Evolutionary conservation across 179 eudicot species (phyloP).

Genomic region (Monotropa hypopitys): DNA sequence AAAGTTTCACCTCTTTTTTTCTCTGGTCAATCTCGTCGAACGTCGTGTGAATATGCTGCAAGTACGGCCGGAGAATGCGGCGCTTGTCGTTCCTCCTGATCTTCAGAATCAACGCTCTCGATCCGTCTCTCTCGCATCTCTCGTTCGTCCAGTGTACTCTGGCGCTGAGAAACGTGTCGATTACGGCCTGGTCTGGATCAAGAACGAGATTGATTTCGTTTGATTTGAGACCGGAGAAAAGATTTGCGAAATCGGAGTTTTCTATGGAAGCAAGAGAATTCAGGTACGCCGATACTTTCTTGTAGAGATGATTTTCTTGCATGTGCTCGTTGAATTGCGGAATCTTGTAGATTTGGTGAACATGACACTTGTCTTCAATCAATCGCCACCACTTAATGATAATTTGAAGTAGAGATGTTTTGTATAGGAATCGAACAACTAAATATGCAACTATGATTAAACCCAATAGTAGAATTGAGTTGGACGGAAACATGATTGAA

Average conservation of each 20-base stretch:
- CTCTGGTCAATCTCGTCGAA: constrained; percentile 44
- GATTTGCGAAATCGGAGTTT: constrained; percentile 41
- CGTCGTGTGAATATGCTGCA: constrained; percentile 44
- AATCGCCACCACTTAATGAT: constrained; percentile 9
- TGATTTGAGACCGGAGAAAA: constrained; percentile 37
- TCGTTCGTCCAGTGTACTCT: constrained; percentile 37
- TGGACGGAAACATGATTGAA: background rate
- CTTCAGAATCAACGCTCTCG: constrained; percentile 31
- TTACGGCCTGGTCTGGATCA: constrained; percentile 28
- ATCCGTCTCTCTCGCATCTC: background rate
- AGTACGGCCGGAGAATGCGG: constrained; percentile 35
- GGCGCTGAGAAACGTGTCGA: constrained; percentile 36
- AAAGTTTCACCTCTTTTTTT: constrained; percentile 30
- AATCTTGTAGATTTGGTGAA: constrained; percentile 43
- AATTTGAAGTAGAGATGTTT: background rate
- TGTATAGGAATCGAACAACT: background rate
- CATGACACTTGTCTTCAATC: constrained; percentile 25
- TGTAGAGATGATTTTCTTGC: constrained; percentile 45
- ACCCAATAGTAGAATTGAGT: background rate
- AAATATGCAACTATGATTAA: background rate
- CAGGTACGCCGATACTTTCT: constrained; percentile 39
- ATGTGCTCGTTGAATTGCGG: constrained; percentile 51
- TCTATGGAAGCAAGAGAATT: constrained; percentile 38
- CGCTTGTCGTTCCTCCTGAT: constrained; percentile 43
- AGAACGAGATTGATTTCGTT: constrained; percentile 38